Base-by-base conservation (phyloP, 176 grass and related monocot species). In the Musa acuminata region DNA sequence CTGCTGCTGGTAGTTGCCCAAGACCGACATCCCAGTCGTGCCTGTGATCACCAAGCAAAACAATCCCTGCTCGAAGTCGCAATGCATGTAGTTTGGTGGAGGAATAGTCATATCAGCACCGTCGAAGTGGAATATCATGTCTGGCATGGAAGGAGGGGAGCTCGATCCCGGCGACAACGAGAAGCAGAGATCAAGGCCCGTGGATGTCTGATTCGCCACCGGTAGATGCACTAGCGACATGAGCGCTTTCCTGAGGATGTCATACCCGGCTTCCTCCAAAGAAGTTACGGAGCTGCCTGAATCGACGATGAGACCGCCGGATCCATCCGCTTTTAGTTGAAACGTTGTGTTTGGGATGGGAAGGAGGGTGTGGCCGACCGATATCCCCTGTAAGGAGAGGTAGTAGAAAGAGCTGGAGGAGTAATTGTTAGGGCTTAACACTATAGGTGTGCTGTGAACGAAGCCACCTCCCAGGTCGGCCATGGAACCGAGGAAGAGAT, bases 1-100 rank as follows among this genome's bases (percentile, higher is more conserved):
- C 77, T 93, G 87, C 82, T 90, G 87, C 66, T 85, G 87, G 35
- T 82, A 80, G 65, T 84, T 88, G 55, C 89, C 89, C 7, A 92
- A 82, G 29, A 92, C 75, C 68, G 89, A 92, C 23, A 88, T 64
- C 25, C 79, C 75, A 23, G 52, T 53, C 13, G 70, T 77, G 17
- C 78, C 72, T 12, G 83, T 29, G 81, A 92, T 70, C 52, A 85
- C 66, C 23, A 92, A n/a, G 80, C 89, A 92, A 62, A 81, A 65
- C 72, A 81, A 78, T 10, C 69, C 35, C 3, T 57, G 77, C 2
- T 19, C 6, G 9, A 53, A 63, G 77, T 82, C 84, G 49, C 80
- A 71, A 52, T 13, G 29, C 25, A 89, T 78, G 86, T 89, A 92
- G 78, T 83, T 87, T 55, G 54, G 21, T 57, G 62, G 22, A 1